Percentiles rank a stretch among this genome's conserved stretches.
Conservation (phyloP, 2,329 filamentous ascomycete genomes). For the Nemania diffusa region DNA sequence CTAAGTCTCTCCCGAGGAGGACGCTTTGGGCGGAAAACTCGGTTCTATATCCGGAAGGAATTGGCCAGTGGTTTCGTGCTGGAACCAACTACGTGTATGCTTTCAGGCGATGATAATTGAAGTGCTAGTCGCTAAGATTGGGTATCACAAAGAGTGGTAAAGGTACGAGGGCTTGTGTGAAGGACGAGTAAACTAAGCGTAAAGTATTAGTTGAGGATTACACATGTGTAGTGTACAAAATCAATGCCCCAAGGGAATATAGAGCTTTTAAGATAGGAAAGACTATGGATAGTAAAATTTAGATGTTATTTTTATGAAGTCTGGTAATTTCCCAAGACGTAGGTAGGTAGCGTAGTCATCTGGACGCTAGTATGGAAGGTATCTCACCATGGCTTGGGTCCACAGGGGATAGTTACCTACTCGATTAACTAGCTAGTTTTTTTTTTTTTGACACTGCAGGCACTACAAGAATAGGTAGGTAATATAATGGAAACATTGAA, state of each 20-base stretch:
- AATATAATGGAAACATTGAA: background rate
- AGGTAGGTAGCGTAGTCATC: background rate
- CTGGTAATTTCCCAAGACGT: background rate
- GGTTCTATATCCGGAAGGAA: background rate
- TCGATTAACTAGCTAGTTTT: background rate
- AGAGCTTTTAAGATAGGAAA: background rate
- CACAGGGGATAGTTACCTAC: background rate
- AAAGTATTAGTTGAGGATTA: background rate
- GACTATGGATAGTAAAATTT: background rate
- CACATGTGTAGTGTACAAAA: background rate
- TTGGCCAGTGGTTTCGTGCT: background rate
- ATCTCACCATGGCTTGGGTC: background rate
- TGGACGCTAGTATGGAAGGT: background rate
- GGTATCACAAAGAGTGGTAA: background rate
- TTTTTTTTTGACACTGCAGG: background rate
- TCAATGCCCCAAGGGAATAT: background rate
- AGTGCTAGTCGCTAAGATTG: background rate
- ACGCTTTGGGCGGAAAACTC: background rate
- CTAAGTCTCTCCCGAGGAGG: background rate
- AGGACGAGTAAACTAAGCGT: background rate
- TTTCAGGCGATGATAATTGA: background rate
- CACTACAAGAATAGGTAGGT: background rate
- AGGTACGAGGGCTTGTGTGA: slow-evolving; percentile 4
- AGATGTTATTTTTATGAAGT: background rate
- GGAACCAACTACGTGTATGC: background rate